Evolutionary conservation across 345 rosid genomes (phyloP), one percentile per base, ranked within the genome.

Genomic region (Sisymbrium irio): DNA sequence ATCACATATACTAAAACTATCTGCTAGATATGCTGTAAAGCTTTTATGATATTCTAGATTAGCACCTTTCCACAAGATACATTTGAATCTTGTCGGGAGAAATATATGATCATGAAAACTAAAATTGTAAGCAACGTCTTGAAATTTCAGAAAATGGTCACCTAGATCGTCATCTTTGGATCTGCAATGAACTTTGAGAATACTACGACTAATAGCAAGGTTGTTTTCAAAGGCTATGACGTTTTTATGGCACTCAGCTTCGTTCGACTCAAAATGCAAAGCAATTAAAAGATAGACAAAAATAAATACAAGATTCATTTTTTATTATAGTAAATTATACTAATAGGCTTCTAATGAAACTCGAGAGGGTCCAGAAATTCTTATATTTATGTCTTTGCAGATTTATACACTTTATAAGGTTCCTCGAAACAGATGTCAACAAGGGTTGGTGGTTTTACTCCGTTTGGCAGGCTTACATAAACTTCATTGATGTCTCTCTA

Each of bases 121-220:
- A 13, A 60, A 60, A 22, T 60, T 60, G 65, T 60, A 60, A 4
- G 65, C 47, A 60, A 13, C 65, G 4, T 13, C 65, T 12, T 39
- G 12, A 39, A 39, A 60, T 39, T 11, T 39, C 18, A 20, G 11
- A 20, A 39, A 60, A 14, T 60, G 65, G 2, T 60, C 46, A 13
- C 65, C 65, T 20, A 60, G 18, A 60, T 60, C 65, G 12, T 60
- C 65, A 33, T 39, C 19, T 39, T 2, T 60, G 12, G 65, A 60
- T 39, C 7, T n/a, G 30, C 65, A 60, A 39, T 60, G 47, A 46
- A 39, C 12, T 60, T 39, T 60, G 30, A 60, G 65, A 60, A 4
- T 60, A n/a, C 47, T n/a, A 20, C 3, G 33, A 19, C 47, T 60
- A 60, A 39, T 3, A 20, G 33, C 1, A 60, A 60, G 65, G 32